Evolutionary conservation across 2,329 filamentous ascomycete genomes (phyloP).

Genomic region (Chrysoporthe deuterocubensis): DNA sequence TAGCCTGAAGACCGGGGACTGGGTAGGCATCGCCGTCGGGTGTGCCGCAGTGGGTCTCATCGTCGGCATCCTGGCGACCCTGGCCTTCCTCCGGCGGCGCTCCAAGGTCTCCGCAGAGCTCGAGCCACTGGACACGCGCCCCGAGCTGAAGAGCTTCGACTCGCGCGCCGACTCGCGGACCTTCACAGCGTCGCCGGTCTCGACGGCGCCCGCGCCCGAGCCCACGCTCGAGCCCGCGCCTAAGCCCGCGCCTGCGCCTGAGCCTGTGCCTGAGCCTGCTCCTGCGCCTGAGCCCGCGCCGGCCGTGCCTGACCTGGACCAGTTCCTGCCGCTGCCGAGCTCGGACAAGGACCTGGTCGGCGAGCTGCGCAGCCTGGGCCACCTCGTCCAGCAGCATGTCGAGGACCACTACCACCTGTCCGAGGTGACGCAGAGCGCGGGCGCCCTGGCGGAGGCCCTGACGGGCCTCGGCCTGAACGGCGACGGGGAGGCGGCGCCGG

Average conservation of each 20-base stretch:
- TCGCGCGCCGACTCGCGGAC: constrained; percentile 15
- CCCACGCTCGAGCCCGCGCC: not conserved
- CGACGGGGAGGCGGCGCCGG: not conserved
- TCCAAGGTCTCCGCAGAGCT: constrained; percentile 7
- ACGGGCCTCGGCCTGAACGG: constrained; percentile 35
- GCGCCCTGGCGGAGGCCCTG: constrained; percentile 34
- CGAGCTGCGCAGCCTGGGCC: constrained; percentile 40
- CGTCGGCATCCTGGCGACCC: constrained; percentile 34
- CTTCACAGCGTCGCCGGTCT: constrained; percentile 23
- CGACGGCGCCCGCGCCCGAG: not conserved
- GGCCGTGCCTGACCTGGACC: constrained; percentile 33
- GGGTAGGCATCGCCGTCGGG: constrained; percentile 38
- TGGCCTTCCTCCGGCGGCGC: constrained; percentile 35
- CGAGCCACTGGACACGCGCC: not conserved
- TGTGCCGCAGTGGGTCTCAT: constrained; percentile 36
- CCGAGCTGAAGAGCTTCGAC: constrained; percentile 8
- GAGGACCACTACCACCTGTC: constrained; percentile 44
- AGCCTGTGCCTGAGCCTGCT: not conserved
- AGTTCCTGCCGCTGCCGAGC: constrained; percentile 42
- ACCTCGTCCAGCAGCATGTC: constrained; percentile 46
- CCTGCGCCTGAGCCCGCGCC: not conserved
- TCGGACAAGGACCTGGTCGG: constrained; percentile 42
- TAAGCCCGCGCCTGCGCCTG: not conserved
- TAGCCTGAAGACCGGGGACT: constrained; percentile 29
- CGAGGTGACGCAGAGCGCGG: constrained; percentile 30